phyloP scores from a whole-genome alignment of 1,139 yeast genomes.

The Candida gigantensis region DNA sequence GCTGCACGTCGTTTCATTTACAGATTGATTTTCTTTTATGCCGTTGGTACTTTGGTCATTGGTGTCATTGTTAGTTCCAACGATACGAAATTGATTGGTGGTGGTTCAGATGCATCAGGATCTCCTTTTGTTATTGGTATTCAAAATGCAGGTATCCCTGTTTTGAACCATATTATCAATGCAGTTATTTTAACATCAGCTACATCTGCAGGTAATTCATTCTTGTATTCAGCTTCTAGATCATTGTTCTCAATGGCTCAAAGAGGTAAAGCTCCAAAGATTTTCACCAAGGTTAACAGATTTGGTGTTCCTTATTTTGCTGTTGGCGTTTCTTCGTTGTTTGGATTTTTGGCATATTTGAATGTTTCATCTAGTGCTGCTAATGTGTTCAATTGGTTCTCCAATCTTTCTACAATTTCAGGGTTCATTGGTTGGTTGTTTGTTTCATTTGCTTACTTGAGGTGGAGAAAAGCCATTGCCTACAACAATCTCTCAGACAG shows the following conservation, averaged over 20 bases:
- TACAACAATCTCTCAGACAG: constrained; percentile 43
- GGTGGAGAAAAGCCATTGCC: constrained; percentile 56
- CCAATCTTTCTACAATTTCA: constrained; percentile 69
- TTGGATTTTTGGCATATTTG: constrained; percentile 60
- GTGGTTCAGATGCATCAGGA: constrained; percentile 45
- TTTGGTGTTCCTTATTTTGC: constrained; percentile 65
- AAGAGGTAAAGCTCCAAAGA: constrained; percentile 62
- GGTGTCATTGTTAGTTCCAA: constrained; percentile 46
- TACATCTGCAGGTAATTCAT: constrained; percentile 73
- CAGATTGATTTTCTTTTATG: constrained; percentile 50
- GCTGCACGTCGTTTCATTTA: constrained; percentile 49
- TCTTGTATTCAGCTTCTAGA: constrained; percentile 70
- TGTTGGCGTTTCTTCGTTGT: constrained; percentile 30
- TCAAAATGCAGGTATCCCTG: constrained; percentile 61
- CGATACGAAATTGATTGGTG: constrained; percentile 31
- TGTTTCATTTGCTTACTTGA: constrained; percentile 45
- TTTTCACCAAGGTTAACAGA: constrained; percentile 57
- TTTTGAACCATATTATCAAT: constrained; percentile 65
- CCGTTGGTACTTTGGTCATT: constrained; percentile 46
- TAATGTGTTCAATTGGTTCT: constrained; percentile 63
- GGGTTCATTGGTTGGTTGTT: constrained; percentile 71
- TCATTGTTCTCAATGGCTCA: constrained; percentile 63
- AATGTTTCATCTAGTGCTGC: constrained; percentile 56
- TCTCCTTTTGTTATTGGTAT: constrained; percentile 53
- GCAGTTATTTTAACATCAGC: constrained; percentile 70